Evolutionary conservation across 192 early-diverging fungal species (phyloP).

Genomic region (Coemansia sp.): DNA sequence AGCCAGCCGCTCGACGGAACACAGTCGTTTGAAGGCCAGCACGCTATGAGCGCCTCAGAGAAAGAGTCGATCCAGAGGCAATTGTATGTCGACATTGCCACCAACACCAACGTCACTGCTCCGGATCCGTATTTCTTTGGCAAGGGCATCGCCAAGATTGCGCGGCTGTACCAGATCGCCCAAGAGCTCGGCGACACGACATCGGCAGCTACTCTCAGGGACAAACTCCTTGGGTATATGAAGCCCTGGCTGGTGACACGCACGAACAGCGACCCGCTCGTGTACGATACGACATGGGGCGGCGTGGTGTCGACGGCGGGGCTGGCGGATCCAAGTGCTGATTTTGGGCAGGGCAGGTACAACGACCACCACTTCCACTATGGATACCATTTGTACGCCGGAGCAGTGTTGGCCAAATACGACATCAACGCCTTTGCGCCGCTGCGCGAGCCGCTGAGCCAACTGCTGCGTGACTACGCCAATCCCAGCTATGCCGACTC

Average conservation of each 20-base stretch:
- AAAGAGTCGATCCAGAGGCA: constrained; percentile 32
- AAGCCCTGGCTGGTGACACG: constrained; percentile 42
- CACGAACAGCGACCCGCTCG: constrained; percentile 48
- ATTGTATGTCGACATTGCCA: constrained; percentile 42
- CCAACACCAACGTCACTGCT: constrained; percentile 30
- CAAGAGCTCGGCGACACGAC: constrained; percentile 43
- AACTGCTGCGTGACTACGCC: constrained; percentile 64
- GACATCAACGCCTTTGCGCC: constrained; percentile 38
- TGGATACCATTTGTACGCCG: constrained; percentile 62
- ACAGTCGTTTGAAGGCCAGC: constrained; percentile 34
- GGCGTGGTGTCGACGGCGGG: constrained; percentile 53
- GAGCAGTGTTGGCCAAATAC: constrained; percentile 57
- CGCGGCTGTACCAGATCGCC: constrained; percentile 59
- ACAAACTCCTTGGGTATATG: constrained; percentile 20
- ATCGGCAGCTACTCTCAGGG: constrained; percentile 14
- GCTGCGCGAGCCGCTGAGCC: constrained; percentile 34
- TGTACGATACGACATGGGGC: constrained; percentile 58
- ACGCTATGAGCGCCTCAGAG: constrained; percentile 33
- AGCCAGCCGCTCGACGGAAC: constrained; percentile 38
- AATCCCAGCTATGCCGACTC: constrained; percentile 52
- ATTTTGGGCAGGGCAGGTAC: constrained; percentile 63
- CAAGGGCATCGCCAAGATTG: constrained; percentile 55
- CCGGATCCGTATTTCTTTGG: constrained; percentile 62
- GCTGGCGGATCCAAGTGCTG: constrained; percentile 31
- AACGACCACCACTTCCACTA: constrained; percentile 70